These are phyloP conservation scores for Cnidoscolus chayamansa DNA, from an alignment of 441 rosid species.

Conservation along the genomic window DNA sequence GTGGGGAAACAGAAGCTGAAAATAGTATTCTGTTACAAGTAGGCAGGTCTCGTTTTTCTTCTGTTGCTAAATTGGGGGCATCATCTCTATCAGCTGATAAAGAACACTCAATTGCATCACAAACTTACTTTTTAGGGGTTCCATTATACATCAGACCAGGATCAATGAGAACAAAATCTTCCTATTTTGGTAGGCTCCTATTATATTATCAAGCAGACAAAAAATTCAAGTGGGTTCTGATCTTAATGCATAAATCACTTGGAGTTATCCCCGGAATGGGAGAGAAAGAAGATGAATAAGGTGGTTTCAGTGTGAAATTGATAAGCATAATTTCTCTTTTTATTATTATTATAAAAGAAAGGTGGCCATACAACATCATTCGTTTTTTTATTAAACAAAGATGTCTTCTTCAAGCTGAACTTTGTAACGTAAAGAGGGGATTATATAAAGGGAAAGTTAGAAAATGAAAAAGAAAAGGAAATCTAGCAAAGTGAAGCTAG, in stretches of 20 bases:
- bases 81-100: background rate
- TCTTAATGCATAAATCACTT: background rate
- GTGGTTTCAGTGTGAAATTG: background rate
- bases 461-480: background rate
- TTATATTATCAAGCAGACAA: background rate
- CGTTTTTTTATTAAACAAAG: background rate
- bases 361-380: background rate
- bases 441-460: background rate
- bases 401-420: background rate
- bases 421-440: background rate
- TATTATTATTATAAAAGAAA: background rate
- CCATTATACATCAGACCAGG: background rate
- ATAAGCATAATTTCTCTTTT: background rate
- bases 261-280: too few relatives aligned
- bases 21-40: background rate
- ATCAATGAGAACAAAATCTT: background rate
- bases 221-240: background rate
- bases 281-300: too few relatives aligned
- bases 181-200: background rate
- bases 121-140: background rate
- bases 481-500: too few relatives aligned
- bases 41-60: background rate
- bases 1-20: constrained; percentile 4
- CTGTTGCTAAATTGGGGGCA: constrained; percentile 10
- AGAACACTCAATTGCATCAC: background rate